Base-by-base conservation (phyloP, 129 eudicot species). In the Lactuca sativa region DNA sequence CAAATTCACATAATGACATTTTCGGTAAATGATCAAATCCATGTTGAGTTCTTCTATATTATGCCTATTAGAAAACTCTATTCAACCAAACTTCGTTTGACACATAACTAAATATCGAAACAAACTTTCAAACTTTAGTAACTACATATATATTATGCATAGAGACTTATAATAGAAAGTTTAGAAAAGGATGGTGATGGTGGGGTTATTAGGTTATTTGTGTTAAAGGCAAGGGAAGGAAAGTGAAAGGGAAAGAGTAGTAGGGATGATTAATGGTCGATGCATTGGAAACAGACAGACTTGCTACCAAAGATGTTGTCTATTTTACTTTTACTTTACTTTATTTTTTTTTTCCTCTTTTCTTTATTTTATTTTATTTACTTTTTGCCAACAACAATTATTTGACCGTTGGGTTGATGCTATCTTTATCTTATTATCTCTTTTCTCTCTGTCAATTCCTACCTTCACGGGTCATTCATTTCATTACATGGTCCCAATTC, bases 381-480 rank as follows among this genome's bases (percentile, higher is more conserved):
- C 67, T 62, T 62, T 67, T 67, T 18, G 63, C 51, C 69, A 75
- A 75, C 80, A 40, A 75, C 74, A 59, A 75, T 75, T 47, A 75
- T 75, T 75, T 67, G 80, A 75, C 80, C 80, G 69, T 67, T 67
- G 47, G 69, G 69, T 51, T 34, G 30, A 53, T 47, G 52, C 4
- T 47, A 47, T 47, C 52, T 47, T 47, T 47, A 63, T 68, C 47
- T n/a, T 12, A 44, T 71, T 25, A 25, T 25, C 30, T 25, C 65
- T 36, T 36, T 15, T 62, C 15, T 30, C 58, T 70, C 32, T 66
- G 62, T 67, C 74, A 48, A 47, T 75, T 75, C 79, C 74, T 59
- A 75, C 37, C 74, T 75, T 75, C 74, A 75, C 67, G 79, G 76
- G 68, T 13, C 79, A 47, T 47, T 47, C 52, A 75, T 65, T 47